These are phyloP conservation scores for Castanopsis chinensis DNA, from an alignment of 306 rosid genomes.

Conservation along the genomic window DNA sequence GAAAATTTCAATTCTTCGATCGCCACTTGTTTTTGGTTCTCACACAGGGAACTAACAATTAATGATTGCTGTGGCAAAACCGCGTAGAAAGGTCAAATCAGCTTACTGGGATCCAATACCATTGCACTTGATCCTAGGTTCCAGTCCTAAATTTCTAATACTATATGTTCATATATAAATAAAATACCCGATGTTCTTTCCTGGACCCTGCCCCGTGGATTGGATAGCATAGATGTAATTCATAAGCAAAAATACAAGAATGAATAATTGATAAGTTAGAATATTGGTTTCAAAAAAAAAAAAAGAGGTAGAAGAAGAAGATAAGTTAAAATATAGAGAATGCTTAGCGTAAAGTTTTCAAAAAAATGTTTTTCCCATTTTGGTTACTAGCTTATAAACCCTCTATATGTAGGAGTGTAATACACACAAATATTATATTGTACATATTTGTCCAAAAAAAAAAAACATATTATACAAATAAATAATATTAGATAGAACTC, in stretches of 20 bases:
- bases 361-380: too few species aligned
- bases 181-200: background rate
- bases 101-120: background rate
- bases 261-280: slow-evolving; percentile 5
- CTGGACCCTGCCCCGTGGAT: background rate
- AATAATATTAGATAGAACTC: too few species aligned
- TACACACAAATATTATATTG: too few species aligned
- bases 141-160: background rate
- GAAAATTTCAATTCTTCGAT: background rate
- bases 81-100: background rate
- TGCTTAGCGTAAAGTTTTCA: too few species aligned
- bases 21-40: background rate
- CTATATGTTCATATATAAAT: background rate
- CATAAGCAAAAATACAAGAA: slow-evolving; percentile 19
- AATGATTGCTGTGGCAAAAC: background rate
- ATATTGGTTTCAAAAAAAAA: too few species aligned
- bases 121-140: slow-evolving; percentile 4
- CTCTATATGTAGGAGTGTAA: too few species aligned
- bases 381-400: too few species aligned
- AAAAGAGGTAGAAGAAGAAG: too few species aligned
- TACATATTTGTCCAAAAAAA: too few species aligned
- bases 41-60: background rate
- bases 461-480: too few species aligned
- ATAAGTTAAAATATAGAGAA: too few species aligned
- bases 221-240: slow-evolving; percentile 21